Percentiles rank a stretch among this genome's conserved stretches.
These are phyloP conservation scores for Gynochthodes officinalis DNA, from an alignment of 257 asterid species.

Conservation along the genomic window DNA sequence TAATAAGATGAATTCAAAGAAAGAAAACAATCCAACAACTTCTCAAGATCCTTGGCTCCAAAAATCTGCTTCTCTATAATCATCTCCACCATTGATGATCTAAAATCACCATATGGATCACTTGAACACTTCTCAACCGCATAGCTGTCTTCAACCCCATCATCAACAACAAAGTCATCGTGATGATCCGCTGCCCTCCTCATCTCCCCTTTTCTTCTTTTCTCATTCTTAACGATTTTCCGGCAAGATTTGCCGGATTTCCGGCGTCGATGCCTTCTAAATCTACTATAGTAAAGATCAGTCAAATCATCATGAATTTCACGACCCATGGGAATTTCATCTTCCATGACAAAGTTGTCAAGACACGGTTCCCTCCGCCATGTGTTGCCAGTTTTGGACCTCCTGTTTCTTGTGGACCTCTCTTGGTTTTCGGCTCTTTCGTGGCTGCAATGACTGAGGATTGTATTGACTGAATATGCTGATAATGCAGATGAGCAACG, in stretches of 20 bases:
- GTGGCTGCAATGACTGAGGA: not conserved
- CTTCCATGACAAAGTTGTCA: conserved; percentile 12
- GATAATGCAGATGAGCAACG: conserved; percentile 29
- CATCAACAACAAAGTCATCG: conserved; percentile 1
- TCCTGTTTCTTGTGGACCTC: conserved; percentile 2
- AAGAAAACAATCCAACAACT: conserved; percentile 51
- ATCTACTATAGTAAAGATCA: conserved; percentile 24
- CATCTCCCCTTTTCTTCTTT: conserved; percentile 13
- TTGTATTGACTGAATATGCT: conserved; percentile 10
- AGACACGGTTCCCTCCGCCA: not conserved
- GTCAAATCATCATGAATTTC: conserved; percentile 13
- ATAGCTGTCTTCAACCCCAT: conserved; percentile 34
- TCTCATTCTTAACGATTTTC: conserved; percentile 6
- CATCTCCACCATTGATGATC: conserved; percentile 86
- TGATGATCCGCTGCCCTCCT: not conserved
- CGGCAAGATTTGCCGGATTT: conserved; percentile 11
- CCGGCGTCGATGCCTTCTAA: not conserved
- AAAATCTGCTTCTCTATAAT: conserved; percentile 62
- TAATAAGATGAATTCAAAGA: conserved; percentile 45
- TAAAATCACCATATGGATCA: conserved; percentile 66
- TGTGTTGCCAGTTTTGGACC: not conserved
- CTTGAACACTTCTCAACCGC: conserved; percentile 66
- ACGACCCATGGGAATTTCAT: conserved; percentile 11
- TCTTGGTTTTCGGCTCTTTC: not conserved
- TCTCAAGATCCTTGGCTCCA: conserved; percentile 52